Evolutionary conservation across 2,329 filamentous ascomycete genomes (phyloP), one percentile per base, ranked within the genome.

Genomic region (Lecanicillium sp.): DNA sequence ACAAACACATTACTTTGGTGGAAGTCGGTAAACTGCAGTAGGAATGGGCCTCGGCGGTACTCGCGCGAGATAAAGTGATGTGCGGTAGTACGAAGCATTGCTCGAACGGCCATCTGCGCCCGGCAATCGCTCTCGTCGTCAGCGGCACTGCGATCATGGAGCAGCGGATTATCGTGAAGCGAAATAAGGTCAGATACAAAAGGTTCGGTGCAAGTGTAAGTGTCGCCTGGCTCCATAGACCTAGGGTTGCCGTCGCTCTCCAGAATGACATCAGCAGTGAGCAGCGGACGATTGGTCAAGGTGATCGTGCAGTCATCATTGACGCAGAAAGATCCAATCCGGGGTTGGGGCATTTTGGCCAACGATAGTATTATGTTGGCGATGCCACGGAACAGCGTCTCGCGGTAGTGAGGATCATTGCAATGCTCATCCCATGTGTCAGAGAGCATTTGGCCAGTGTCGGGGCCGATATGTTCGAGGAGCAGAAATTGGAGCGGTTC

Each of bases 1-100:
- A 62, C 55, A 19, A 63, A 51, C 19, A 64, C 54, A 33, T 62
- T 63, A 28, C 56, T 54, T 17, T 33, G 40, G 44, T 61, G 49
- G 13, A 62, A 41, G 39, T 63, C 55, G 15, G 54, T 58, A 29
- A 62, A 35, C 20, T 49, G 44, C 11, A 59, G 45, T 38, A 47
- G 14, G 34, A 53, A 59, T 8, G 54, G 55, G 2, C 55, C 54
- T 29, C 55, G 33, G 14, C 51, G 44, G 17, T 28, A 42, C n/a
- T 46, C 49, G 29, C 42, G 31, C 17, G 36, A 36, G 7, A 55
- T 53, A 34, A 50, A 46, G 42, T 52, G 44, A 13, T 56, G 51
- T 4, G 55, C 33, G 10, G 47, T 15, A 10, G 43, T 35, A 19
- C 52, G 45, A 5, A 56, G 52, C 17, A 59, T 33, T 11, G 37